Percentiles rank a stretch among this genome's conserved stretches.
Conservation (phyloP, 352 stramenopile species). For the Pythium myriotylum region DNA sequence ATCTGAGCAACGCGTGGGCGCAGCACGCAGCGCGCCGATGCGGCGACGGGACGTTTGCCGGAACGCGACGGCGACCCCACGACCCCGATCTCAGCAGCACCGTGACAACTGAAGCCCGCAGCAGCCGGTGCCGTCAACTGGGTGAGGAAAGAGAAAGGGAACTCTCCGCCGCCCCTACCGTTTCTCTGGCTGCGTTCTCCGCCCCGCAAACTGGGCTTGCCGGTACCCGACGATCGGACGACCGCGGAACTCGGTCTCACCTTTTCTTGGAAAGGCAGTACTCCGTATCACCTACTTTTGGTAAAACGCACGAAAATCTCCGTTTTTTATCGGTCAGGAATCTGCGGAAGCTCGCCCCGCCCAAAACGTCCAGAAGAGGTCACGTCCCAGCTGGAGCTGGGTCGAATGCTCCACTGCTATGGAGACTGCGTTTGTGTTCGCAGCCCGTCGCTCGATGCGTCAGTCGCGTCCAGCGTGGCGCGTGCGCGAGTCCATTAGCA, state of each 20-base stretch:
- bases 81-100: no score
- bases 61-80: no score
- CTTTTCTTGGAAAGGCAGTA: no score
- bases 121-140: conserved; percentile 1
- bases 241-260: no score
- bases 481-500: conserved; percentile 1
- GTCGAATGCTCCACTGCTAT: not conserved
- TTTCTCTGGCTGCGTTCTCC: not conserved
- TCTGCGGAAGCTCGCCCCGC: conserved; percentile 2
- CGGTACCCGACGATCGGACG: no score
- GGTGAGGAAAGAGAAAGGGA: conserved; percentile 7
- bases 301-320: not conserved
- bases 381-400: not conserved
- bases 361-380: conserved; percentile 16
- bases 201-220: no score
- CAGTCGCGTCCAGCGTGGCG: conserved; percentile 8
- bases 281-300: no score
- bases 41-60: no score
- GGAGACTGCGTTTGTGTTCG: no score
- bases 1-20: no score
- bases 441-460: no score
- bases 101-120: not conserved
- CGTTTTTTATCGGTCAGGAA: not conserved
- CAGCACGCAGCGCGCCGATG: no score
- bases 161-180: not conserved